Base-by-base conservation (phyloP, 768 basidiomycete species). In the Lactarius psammicola region DNA sequence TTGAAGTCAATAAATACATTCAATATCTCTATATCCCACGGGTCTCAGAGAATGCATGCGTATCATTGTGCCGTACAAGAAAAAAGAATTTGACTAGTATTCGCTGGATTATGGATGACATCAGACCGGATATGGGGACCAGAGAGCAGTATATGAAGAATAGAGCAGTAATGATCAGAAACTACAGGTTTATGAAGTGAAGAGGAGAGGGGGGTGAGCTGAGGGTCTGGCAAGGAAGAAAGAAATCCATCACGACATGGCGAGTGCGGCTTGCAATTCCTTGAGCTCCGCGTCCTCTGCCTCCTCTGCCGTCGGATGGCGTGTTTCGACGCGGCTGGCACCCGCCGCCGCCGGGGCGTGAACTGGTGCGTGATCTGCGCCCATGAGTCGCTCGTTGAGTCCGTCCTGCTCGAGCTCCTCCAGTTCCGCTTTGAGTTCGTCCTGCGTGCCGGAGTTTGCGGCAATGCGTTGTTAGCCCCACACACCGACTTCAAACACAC, bases 271-370 rank as follows among this genome's bases (percentile, higher is more conserved):
- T 79, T 97, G 95, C 70, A 98, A 80, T 75, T 92, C 87, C 76
- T 83, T 85, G 74, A 98, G 85, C 77, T 96, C 88, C 53, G 84
- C 87, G 69, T 93, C 95, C 76, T 98, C 96, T 80, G 96, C 94
- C 76, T 93, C 92, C 74, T 95, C 94, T 68, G 83, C 85, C 61
- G 80, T 82, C 71, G 75, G 75, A 60, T 65, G 74, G 74, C 68
- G 80, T 8, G 26, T 30, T 33, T 75, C 65, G 59, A 49, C 56
- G 31, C 49, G 69, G 75, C 75, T 78, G n/a, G 84, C 76, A 26
- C 84, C 83, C 40, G 85, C 80, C 40, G 85, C 80, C 33, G 85
- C 80, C 33, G 95, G 96, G 64, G 87, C 77, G 75, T 97, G 94
- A 65, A 91, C 80, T 56, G 97, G 97, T 38, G 86, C 97, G 72